Evolutionary conservation across 805 yeast species (phyloP), one percentile per base, ranked within the genome.

Genomic region (Candida adriatica): DNA sequence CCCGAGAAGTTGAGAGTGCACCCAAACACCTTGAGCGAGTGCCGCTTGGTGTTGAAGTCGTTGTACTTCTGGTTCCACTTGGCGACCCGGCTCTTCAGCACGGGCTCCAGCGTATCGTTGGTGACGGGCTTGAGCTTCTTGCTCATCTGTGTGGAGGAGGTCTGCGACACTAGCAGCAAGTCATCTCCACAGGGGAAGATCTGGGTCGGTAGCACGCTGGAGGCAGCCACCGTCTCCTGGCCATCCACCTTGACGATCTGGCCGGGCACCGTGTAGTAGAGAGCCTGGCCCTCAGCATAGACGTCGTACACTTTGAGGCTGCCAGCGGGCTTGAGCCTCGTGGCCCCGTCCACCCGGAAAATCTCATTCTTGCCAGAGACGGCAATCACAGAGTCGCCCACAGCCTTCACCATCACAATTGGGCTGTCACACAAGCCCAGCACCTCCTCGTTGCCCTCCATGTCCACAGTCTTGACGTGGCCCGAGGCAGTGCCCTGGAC

Each of bases 11-110:
- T 51, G 8, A 35, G 8, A 20, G 31, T 40, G 4, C 32, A 16
- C 0, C 56, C 56, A 26, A 30, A 39, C 7, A 35, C 27, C 19
- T 40, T 45, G 6, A 46, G 22, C 2, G 27, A 24, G 6, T 33
- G 38, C 5, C 18, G 31, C 22, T 46, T 48, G 11, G 49, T 44
- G 22, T 42, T 42, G 31, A 43, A 49, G 28, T 48, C 53, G 30
- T 51, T 48, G 35, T 30, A 46, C 10, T 32, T 33, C 2, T 38
- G 17, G 18, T 48, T 49, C 54, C 53, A 51, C 16, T 26, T 38
- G 9, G 32, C 29, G 4, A 49, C 14, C 8, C 42, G 27, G 14
- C 35, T 46, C 16, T 27, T 27, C 1, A 45, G 8, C 2, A 37
- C 20, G 4, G 49, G 42, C 11, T 34, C 38, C 2, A 31, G 27